Percentiles rank a stretch among this genome's conserved stretches.
Evolutionary conservation across 2,329 filamentous ascomycete species (phyloP).

Genomic region (Verticillium tricorpus): DNA sequence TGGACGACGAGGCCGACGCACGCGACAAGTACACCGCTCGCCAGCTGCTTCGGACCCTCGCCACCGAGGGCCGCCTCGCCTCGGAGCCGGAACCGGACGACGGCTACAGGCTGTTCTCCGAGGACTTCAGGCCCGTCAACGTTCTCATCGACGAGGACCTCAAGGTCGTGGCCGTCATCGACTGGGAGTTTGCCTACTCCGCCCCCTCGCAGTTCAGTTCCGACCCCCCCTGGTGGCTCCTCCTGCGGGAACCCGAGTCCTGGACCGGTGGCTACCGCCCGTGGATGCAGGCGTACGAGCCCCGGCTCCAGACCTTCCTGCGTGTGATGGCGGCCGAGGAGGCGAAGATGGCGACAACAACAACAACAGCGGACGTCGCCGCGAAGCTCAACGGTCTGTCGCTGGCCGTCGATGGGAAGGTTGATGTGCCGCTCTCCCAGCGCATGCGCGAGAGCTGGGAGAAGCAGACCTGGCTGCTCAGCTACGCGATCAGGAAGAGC

Average conservation of each 20-base stretch:
- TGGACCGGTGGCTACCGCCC: slow-evolving; percentile 23
- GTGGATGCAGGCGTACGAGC: slow-evolving; percentile 27
- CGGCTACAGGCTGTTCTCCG: slow-evolving; percentile 22
- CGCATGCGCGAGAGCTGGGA: slow-evolving; percentile 32
- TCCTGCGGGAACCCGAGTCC: slow-evolving; percentile 24
- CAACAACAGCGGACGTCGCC: not conserved
- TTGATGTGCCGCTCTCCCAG: not conserved
- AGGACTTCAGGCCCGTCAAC: slow-evolving; percentile 27
- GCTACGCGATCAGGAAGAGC: slow-evolving; percentile 29
- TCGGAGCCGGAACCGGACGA: slow-evolving; percentile 4
- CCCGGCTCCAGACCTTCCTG: slow-evolving; percentile 27
- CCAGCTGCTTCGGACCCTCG: slow-evolving; percentile 25
- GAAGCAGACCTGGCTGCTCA: slow-evolving; percentile 25
- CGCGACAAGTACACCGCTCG: slow-evolving; percentile 27
- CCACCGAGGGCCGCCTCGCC: slow-evolving; percentile 8
- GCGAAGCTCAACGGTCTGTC: not conserved
- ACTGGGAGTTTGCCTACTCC: slow-evolving; percentile 35
- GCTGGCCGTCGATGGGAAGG: not conserved
- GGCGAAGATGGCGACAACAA: slow-evolving; percentile 7
- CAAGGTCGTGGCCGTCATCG: slow-evolving; percentile 27
- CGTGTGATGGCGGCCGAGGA: slow-evolving; percentile 25
- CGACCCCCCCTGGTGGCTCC: slow-evolving; percentile 34
- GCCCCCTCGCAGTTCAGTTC: slow-evolving; percentile 26
- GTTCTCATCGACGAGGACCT: slow-evolving; percentile 23
- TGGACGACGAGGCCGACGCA: slow-evolving; percentile 22